Evolutionary conservation across 2,329 filamentous ascomycete species (phyloP), one percentile per base, ranked within the genome.

Genomic region (Diaporthe sp.): DNA sequence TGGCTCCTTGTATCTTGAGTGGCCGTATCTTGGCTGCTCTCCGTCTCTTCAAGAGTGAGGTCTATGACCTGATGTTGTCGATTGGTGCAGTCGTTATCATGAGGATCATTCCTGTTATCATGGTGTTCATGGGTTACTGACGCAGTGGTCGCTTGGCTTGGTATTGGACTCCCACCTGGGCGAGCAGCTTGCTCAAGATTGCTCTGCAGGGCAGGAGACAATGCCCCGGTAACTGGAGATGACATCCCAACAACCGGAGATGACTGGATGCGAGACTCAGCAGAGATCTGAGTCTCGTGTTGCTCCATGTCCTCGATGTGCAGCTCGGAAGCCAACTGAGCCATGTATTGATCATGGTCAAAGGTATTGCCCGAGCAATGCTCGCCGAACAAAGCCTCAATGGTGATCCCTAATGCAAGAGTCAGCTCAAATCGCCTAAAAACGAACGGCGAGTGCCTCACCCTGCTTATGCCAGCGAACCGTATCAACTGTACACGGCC

Each of bases 401-500:
- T 94, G 8, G 91, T 93, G 10, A 92, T 84, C 1, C 80, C 88
- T 86, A 68, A 0, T 34, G 13, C 28, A 9, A 31, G 37, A n/a
- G 55, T 74, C n/a, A 74, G 3, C 15, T 5, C 12, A n/a, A 22
- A 13, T 22, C 4, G 12, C 25, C 22, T 4, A 17, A 31, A 15
- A 13, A 34, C 25, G n/a, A 53, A 10, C 28, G 19, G 5, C 12
- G 34, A 3, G 6, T 6, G 6, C 15, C 44, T 78, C 74, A 80
- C 86, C 86, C 75, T 92, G 86, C 39, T 85, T 85, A 4, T 85
- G 74, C 95, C 95, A 98, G 1, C 85, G 85, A 0, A 83, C 79
- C 22, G 88, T 84, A 76, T 95, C 89, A 2, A 93, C 91, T 0
- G 95, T 98, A 80, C 95, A 98, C 0, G 96, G 95, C 86, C 93